Conservation (phyloP, 768 basidiomycete species). For the Rhizopogon vinicolor region DNA sequence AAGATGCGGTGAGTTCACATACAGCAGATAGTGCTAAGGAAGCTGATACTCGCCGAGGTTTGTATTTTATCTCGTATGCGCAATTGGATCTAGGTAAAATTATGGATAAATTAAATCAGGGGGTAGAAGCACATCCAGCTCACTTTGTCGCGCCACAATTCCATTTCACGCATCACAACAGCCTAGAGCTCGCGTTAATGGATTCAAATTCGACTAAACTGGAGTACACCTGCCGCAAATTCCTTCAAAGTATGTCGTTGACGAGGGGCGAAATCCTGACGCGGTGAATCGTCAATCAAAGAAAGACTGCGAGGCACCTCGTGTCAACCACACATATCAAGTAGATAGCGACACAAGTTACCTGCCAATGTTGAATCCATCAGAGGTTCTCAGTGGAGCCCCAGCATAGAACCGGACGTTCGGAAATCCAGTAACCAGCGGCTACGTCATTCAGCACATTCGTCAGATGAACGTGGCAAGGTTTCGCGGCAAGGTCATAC, state of each 20-base stretch:
- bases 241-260: conserved; percentile 92
- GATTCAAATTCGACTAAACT: background rate
- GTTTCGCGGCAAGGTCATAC: conserved; percentile 17
- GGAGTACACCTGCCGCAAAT: conserved; percentile 56
- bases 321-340: background rate
- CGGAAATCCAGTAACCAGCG: conserved; percentile 62
- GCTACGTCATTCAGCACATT: conserved; percentile 36
- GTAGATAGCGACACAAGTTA: conserved; percentile 28
- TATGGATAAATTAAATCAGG: background rate
- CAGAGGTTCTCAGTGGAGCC: conserved; percentile 82
- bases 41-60: conserved; percentile 55
- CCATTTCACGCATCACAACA: conserved; percentile 92
- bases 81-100: conserved; percentile 64
- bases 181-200: conserved; percentile 36
- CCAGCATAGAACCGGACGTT: conserved; percentile 88
- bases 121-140: background rate
- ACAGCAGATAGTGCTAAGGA: background rate
- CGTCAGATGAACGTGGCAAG: background rate
- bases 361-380: conserved; percentile 89
- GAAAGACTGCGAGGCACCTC: conserved; percentile 49
- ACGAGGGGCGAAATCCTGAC: conserved; percentile 81
- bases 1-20: background rate
- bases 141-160: conserved; percentile 92
- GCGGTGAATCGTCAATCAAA: conserved; percentile 78
- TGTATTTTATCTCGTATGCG: conserved; percentile 90